phyloP scores from a whole-genome alignment of 2,329 filamentous ascomycete genomes.

The Colletotrichum chrysophilum region DNA sequence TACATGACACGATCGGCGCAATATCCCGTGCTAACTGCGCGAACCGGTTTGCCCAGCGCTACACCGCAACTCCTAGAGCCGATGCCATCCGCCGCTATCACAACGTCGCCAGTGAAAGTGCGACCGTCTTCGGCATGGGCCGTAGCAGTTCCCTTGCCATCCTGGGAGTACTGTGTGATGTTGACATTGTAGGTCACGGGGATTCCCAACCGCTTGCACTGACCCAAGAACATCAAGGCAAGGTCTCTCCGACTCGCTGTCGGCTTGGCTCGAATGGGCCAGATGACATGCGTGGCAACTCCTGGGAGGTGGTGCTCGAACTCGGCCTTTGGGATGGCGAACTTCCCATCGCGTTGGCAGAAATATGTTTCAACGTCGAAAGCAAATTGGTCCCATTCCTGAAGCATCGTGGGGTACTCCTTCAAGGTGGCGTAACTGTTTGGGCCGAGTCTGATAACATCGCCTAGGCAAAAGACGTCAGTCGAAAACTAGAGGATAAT shows the following conservation, averaged over 20 bases:
- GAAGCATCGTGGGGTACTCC: background rate
- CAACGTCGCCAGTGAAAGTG: background rate
- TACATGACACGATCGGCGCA: background rate
- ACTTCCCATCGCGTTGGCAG: background rate
- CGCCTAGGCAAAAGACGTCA: background rate
- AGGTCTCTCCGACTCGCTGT: background rate
- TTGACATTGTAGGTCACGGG: background rate
- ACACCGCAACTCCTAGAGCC: background rate
- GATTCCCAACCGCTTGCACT: conserved; percentile 6
- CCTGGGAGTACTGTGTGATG: background rate
- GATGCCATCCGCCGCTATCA: conserved; percentile 19
- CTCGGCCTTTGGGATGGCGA: background rate
- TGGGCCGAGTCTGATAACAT: background rate
- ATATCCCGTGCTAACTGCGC: background rate
- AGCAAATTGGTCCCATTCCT: background rate
- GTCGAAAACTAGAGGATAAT: fast-evolving
- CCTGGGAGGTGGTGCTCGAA: background rate
- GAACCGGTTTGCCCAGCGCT: background rate
- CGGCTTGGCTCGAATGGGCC: background rate
- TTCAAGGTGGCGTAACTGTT: background rate
- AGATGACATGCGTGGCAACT: background rate
- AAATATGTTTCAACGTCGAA: background rate
- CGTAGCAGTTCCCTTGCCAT: background rate
- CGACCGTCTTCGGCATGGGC: background rate
- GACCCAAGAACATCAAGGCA: background rate